Conservation (phyloP, 2,329 filamentous ascomycete species). For the Fusarium luffae region DNA sequence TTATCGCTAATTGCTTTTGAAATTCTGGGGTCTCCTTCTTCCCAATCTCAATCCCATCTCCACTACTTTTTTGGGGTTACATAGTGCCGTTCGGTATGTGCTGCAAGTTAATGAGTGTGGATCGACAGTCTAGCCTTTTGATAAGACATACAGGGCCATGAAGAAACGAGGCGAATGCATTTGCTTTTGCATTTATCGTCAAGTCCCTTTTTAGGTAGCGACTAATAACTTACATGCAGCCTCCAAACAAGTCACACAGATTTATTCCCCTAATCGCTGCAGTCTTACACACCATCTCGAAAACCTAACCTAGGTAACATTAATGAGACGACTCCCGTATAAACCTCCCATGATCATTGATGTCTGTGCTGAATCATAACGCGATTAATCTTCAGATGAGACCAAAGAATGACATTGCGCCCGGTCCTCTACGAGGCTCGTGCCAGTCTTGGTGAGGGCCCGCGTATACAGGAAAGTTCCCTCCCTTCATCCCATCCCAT, state of each 20-base stretch:
- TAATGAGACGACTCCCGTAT: slow-evolving; percentile 16
- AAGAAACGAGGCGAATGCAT: slow-evolving; percentile 14
- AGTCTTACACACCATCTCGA: slow-evolving; percentile 13
- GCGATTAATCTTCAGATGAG: slow-evolving; percentile 15
- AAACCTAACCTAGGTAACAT: slow-evolving; percentile 2
- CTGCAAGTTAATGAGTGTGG: slow-evolving; percentile 34
- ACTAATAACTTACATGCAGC: background rate
- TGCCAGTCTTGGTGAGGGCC: slow-evolving; percentile 11
- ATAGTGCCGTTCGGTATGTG: slow-evolving; percentile 10
- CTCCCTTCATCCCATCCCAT: background rate
- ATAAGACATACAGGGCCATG: slow-evolving; percentile 5
- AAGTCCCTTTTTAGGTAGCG: background rate
- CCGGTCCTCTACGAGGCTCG: slow-evolving; percentile 27
- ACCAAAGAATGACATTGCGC: slow-evolving; percentile 13
- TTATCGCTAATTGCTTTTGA: slow-evolving; percentile 33
- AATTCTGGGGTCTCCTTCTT: slow-evolving; percentile 26
- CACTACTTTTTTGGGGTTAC: slow-evolving; percentile 1
- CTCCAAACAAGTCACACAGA: background rate
- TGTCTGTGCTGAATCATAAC: slow-evolving; percentile 10
- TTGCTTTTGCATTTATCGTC: background rate
- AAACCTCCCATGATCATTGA: background rate
- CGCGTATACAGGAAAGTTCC: slow-evolving; percentile 5
- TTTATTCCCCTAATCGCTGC: background rate
- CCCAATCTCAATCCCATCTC: slow-evolving; percentile 20
- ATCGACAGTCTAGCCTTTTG: slow-evolving; percentile 22